Percentiles rank a stretch among this genome's conserved stretches.
These are phyloP conservation scores for Erodium moschatum DNA, from an alignment of 441 rosid species.

Conservation along the genomic window DNA sequence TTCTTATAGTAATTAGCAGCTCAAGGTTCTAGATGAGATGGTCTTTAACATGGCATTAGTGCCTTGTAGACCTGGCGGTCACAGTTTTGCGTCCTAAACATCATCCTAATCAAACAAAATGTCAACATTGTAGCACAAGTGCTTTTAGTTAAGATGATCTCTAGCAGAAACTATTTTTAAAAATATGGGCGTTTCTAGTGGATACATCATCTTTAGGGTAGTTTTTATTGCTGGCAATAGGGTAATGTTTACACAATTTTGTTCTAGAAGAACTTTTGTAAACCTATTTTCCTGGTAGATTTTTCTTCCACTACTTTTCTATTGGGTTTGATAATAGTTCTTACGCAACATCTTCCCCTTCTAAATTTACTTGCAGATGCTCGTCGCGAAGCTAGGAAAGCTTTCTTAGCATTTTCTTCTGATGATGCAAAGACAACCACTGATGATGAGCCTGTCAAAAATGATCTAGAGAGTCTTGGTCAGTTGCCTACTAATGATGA, in stretches of 20 bases:
- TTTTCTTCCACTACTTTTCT: background rate
- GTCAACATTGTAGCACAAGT: background rate
- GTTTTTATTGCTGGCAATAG: background rate
- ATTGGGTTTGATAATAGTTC: background rate
- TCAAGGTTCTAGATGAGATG: background rate
- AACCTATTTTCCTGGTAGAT: conserved; percentile 2
- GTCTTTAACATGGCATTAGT: background rate
- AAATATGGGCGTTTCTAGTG: background rate
- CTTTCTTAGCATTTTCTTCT: conserved; percentile 75
- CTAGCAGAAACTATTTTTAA: background rate
- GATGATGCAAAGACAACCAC: conserved; percentile 35
- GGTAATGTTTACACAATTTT: background rate
- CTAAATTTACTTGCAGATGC: conserved; percentile 41
- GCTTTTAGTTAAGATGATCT: background rate
- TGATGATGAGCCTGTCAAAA: conserved; percentile 34
- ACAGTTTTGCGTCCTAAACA: background rate
- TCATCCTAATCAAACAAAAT: background rate
- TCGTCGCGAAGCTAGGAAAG: conserved; percentile 96
- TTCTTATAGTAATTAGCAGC: too few relatives aligned
- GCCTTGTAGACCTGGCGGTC: background rate
- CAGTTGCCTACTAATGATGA: conserved; percentile 38
- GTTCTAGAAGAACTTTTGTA: background rate
- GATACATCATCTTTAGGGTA: background rate
- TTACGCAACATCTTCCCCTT: background rate
- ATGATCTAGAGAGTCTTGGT: conserved; percentile 30